A percentile compares a stretch with the other conserved stretches of the same genome.
phyloP scores from a whole-genome alignment of 2,329 filamentous ascomycete species.

The Colletotrichum plurivorum region DNA sequence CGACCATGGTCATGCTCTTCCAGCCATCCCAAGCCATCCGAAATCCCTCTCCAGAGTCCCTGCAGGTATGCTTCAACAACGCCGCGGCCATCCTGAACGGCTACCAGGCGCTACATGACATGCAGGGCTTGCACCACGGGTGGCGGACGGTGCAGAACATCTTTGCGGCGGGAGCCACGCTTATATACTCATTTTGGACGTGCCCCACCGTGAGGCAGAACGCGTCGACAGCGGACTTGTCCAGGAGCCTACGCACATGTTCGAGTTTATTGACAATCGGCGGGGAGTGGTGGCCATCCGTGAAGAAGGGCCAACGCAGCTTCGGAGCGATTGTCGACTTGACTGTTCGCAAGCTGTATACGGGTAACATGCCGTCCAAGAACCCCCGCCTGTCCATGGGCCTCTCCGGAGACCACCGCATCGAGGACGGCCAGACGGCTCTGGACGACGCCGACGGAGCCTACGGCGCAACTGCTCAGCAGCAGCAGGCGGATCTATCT shows the following conservation, averaged over 20 bases:
- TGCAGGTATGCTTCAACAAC: slow-evolving; percentile 50
- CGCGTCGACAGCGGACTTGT: slow-evolving; percentile 38
- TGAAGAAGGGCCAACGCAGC: slow-evolving; percentile 49
- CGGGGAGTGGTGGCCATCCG: slow-evolving; percentile 57
- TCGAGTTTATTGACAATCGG: slow-evolving; percentile 55
- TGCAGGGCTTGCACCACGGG: slow-evolving; percentile 48
- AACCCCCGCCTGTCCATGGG: slow-evolving; percentile 22
- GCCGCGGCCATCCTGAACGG: slow-evolving; percentile 43
- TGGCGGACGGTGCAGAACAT: slow-evolving; percentile 56
- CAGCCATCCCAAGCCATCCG: slow-evolving; percentile 54
- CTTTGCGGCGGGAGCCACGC: slow-evolving; percentile 53
- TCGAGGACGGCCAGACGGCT: slow-evolving; percentile 6
- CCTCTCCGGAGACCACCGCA: slow-evolving; percentile 1
- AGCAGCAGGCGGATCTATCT: slow-evolving; percentile 7
- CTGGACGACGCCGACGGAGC: neutral
- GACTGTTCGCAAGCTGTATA: slow-evolving; percentile 43
- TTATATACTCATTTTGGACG: slow-evolving; percentile 56
- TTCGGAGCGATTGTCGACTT: slow-evolving; percentile 49
- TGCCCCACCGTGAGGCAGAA: slow-evolving; percentile 46
- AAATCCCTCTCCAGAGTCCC: slow-evolving; percentile 46
- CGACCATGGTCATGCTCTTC: slow-evolving; percentile 50
- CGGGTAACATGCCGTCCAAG: slow-evolving; percentile 32
- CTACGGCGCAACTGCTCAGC: slow-evolving; percentile 13
- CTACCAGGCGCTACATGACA: slow-evolving; percentile 49
- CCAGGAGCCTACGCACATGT: slow-evolving; percentile 47